Evolutionary conservation across 2,329 filamentous ascomycete genomes (phyloP).

Genomic region (Sclerotiophoma versabilis): DNA sequence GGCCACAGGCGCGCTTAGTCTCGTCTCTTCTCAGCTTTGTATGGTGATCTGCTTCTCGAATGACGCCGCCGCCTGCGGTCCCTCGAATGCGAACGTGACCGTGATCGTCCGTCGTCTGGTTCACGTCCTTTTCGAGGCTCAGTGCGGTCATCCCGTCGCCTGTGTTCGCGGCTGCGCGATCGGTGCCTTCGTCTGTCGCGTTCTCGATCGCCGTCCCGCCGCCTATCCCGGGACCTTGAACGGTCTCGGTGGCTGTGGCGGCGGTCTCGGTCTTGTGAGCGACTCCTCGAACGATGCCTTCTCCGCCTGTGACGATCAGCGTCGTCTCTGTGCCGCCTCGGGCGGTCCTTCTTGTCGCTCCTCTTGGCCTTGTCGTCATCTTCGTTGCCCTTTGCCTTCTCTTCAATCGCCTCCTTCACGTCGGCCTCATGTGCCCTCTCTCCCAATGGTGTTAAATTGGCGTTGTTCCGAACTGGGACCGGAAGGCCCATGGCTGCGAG

Average conservation of each 20-base stretch:
- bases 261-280: constrained; percentile 38
- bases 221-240: constrained; percentile 39
- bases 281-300: constrained; percentile 36
- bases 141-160: constrained; percentile 32
- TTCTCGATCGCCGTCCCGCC: constrained; percentile 34
- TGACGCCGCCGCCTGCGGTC: constrained; percentile 24
- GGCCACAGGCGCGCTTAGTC: constrained; percentile 20
- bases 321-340: constrained; percentile 34
- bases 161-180: constrained; percentile 39
- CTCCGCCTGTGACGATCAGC: constrained; percentile 33
- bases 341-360: constrained; percentile 33
- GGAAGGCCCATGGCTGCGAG: constrained; percentile 82
- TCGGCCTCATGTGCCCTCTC: constrained; percentile 59
- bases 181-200: constrained; percentile 41
- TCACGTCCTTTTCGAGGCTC: constrained; percentile 34
- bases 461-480: constrained; percentile 70
- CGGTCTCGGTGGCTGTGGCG: constrained; percentile 39
- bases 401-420: constrained; percentile 62
- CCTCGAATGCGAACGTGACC: constrained; percentile 13
- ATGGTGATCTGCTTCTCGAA: constrained; percentile 32
- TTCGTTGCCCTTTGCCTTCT: constrained; percentile 53
- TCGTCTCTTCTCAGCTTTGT: constrained; percentile 17
- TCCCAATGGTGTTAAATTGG: constrained; percentile 66
- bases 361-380: constrained; percentile 26
- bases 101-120: constrained; percentile 32